Base-by-base conservation (phyloP, 2,329 filamentous ascomycete genomes). In the Clonostachys rosea region DNA sequence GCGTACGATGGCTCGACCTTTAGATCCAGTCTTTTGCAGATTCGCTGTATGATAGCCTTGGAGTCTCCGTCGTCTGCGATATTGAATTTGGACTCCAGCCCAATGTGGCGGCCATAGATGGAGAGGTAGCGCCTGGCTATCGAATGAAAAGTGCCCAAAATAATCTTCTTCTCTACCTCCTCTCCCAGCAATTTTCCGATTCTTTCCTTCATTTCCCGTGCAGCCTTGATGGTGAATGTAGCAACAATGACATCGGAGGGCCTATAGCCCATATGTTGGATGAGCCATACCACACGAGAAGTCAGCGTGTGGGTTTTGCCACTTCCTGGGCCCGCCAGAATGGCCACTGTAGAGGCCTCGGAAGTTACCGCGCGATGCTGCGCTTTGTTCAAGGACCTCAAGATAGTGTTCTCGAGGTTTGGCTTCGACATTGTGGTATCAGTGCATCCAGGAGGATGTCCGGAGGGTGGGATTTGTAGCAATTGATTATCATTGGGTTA, bases 281-380 rank as follows among this genome's bases (percentile, higher is more conserved):
- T 79, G 33, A 96, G 81, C 76, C 92, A 95, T 56, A 91, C 91
- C 49, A 96, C 90, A 52, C 94, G 87, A 41, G 91, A 89, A 0
- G 91, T 96, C 46, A 99, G 76, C 1, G 94, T 97, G 66, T 96
- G 95, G 13, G 92, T 99, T 68, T 99, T 97, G 17, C 94, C 92
- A 51, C 81, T 86, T 16, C 83, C 84, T 4, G 81, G 84, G 0
- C 83, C 83, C 37, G 84, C 84, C 40, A 87, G 67, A 47, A 87
- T 87, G 43, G 84, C 83, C 16, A 87, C 77, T 0, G 79, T 83
- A 9, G 70, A 55, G 3, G 74, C 67, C 34, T 63, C 55, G 6
- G 79, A 81, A 17, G 71, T 76, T 34, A 83, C 79, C 5, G 79
- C 79, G 10, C 71, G 74, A 24, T 69, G 64, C 61, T 83, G 79